Evolutionary conservation across 192 early-diverging fungal species (phyloP).

Genomic region (Coemansia sp.): DNA sequence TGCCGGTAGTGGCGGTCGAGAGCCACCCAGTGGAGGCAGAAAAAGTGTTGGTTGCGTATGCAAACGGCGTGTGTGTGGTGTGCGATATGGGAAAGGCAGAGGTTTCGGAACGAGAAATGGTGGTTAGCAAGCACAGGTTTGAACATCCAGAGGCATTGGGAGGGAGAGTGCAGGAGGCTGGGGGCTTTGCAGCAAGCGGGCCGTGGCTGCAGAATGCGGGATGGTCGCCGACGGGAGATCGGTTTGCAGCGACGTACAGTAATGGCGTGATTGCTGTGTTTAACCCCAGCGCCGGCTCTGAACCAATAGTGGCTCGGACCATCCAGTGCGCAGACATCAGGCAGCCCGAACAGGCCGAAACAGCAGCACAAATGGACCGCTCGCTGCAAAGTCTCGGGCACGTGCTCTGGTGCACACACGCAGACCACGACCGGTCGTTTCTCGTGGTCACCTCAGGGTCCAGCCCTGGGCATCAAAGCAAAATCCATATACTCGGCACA

Average conservation of each 20-base stretch:
- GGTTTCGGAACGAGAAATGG: constrained; percentile 20
- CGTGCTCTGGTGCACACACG: constrained; percentile 41
- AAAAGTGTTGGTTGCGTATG: constrained; percentile 41
- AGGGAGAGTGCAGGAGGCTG: neutral
- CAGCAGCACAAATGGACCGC: constrained; percentile 14
- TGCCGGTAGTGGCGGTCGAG: constrained; percentile 28
- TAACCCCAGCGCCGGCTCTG: constrained; percentile 1
- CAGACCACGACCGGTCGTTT: constrained; percentile 23
- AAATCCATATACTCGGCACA: constrained; percentile 21
- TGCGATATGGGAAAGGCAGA: constrained; percentile 41
- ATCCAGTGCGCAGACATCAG: constrained; percentile 11
- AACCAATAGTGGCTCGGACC: constrained; percentile 20
- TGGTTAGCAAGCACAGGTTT: constrained; percentile 19
- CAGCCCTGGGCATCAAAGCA: constrained; percentile 12
- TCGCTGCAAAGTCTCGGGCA: constrained; percentile 13
- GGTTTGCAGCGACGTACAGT: constrained; percentile 23
- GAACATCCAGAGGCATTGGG: constrained; percentile 18
- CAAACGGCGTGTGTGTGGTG: constrained; percentile 29
- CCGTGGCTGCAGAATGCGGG: constrained; percentile 22
- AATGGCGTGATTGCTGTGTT: constrained; percentile 45
- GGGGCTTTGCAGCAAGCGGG: neutral
- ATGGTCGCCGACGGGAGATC: constrained; percentile 42
- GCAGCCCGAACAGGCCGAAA: neutral
- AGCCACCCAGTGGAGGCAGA: constrained; percentile 41
- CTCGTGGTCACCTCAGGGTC: constrained; percentile 32